Percentiles rank a stretch among this genome's conserved stretches.
These are phyloP conservation scores for Alternaria conjuncta DNA, from an alignment of 2,329 filamentous ascomycete genomes.

Conservation along the genomic window DNA sequence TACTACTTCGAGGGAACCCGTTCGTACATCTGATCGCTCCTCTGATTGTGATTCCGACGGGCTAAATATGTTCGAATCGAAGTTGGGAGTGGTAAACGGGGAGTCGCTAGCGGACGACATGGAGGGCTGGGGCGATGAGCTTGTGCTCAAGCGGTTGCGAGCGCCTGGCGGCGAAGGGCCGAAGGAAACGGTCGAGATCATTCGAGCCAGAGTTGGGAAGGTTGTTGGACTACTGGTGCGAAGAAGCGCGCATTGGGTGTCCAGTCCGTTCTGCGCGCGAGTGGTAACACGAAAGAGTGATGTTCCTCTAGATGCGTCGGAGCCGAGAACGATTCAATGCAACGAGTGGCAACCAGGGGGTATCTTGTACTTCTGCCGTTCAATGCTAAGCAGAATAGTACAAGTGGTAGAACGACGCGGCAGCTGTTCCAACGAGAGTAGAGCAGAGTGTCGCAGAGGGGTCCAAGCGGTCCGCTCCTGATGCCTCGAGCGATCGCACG, in stretches of 20 bases:
- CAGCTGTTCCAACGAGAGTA: constrained; percentile 13
- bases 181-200: constrained; percentile 45
- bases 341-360: constrained; percentile 17
- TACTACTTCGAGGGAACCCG: constrained; percentile 47
- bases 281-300: constrained; percentile 9
- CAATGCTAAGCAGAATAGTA: constrained; percentile 13
- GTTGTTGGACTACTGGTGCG: constrained; percentile 24
- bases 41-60: constrained; percentile 35
- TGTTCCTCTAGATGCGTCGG: constrained; percentile 2
- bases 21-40: constrained; percentile 31
- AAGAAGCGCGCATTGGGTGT: constrained; percentile 36
- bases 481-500: constrained; percentile 41
- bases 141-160: constrained; percentile 46
- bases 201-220: constrained; percentile 31
- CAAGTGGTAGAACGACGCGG: constrained; percentile 15
- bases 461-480: constrained; percentile 33
- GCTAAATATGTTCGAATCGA: constrained; percentile 35
- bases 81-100: constrained; percentile 45
- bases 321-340: constrained; percentile 6
- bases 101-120: constrained; percentile 51
- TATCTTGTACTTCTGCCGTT: constrained; percentile 9
- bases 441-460: constrained; percentile 23
- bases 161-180: constrained; percentile 44
- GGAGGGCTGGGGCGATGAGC: constrained; percentile 50
- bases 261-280: constrained; percentile 8